Percentiles rank a stretch among this genome's conserved stretches.
Conservation (phyloP, 2,329 filamentous ascomycete species). For the Cladorrhinum sp. region DNA sequence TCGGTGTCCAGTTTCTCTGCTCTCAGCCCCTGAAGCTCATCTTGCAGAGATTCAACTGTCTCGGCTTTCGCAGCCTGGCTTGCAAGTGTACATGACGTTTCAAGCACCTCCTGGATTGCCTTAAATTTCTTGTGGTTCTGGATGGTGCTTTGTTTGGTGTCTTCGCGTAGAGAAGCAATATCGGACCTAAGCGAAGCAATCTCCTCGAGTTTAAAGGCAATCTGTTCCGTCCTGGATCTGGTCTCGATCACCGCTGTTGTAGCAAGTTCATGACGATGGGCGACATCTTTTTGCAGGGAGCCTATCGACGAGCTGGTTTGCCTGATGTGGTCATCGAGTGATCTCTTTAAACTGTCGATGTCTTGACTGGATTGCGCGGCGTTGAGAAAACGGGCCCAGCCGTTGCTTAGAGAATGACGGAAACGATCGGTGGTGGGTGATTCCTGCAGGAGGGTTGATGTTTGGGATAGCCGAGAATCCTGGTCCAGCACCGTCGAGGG, state of each 20-base stretch:
- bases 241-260: slow-evolving; percentile 10
- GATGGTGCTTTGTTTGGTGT: slow-evolving; percentile 2
- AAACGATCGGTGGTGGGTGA: slow-evolving; percentile 15
- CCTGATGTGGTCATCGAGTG: slow-evolving; percentile 17
- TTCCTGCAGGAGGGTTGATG: slow-evolving; percentile 5
- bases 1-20: slow-evolving; percentile 14
- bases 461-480: slow-evolving; percentile 1
- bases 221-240: slow-evolving; percentile 18
- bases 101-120: slow-evolving; percentile 12
- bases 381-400: slow-evolving; percentile 25
- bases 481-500: background rate
- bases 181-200: slow-evolving; percentile 5
- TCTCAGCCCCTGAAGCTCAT: slow-evolving; percentile 19
- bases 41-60: slow-evolving; percentile 17
- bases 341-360: slow-evolving; percentile 15
- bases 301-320: slow-evolving; percentile 14
- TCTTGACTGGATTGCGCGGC: slow-evolving; percentile 24
- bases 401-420: slow-evolving; percentile 19
- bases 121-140: slow-evolving; percentile 12
- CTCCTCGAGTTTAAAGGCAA: slow-evolving; percentile 10
- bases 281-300: slow-evolving; percentile 16
- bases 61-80: slow-evolving; percentile 10
- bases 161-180: slow-evolving; percentile 17
- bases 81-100: background rate
- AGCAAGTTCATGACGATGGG: slow-evolving; percentile 14